A percentile compares a stretch with the other conserved stretches of the same genome.
These are phyloP conservation scores for Magnaporthiopsis incrustans DNA, from an alignment of 2,329 filamentous ascomycete genomes.

Conservation along the genomic window DNA sequence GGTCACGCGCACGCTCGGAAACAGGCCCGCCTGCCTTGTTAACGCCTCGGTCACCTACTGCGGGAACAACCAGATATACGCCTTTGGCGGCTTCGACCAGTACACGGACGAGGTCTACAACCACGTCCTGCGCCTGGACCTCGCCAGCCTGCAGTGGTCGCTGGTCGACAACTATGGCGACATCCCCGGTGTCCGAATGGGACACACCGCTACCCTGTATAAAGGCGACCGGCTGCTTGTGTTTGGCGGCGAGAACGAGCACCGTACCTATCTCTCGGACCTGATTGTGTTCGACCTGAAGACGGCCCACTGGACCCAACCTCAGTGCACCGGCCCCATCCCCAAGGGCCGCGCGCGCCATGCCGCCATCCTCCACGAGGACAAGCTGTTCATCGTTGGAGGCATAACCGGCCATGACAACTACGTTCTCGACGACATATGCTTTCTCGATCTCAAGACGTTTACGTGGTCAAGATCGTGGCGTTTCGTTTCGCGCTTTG, in stretches of 20 bases:
- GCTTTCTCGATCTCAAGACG: constrained; percentile 92
- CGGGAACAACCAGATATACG: constrained; percentile 94
- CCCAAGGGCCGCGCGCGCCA: constrained; percentile 89
- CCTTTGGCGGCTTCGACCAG: constrained; percentile 96
- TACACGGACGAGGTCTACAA: constrained; percentile 99
- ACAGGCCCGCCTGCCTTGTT: constrained; percentile 86
- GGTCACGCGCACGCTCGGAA: constrained; percentile 69
- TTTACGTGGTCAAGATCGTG: constrained; percentile 96
- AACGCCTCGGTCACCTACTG: constrained; percentile 99
- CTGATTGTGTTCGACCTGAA: constrained; percentile 93
- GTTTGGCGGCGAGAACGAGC: constrained; percentile 96
- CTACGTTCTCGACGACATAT: constrained; percentile 89
- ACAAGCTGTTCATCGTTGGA: constrained; percentile 92
- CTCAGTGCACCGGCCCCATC: constrained; percentile 72
- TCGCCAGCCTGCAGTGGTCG: constrained; percentile 85
- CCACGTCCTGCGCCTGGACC: constrained; percentile 83
- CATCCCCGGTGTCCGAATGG: constrained; percentile 95
- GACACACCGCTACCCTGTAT: constrained; percentile 91
- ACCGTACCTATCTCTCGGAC: constrained; percentile 89
- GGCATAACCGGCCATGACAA: constrained; percentile 93
- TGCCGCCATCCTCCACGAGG: constrained; percentile 88
- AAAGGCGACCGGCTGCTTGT: constrained; percentile 92
- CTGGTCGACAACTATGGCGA: constrained; percentile 98
- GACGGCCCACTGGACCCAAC: constrained; percentile 91
- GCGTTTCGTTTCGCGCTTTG: constrained; percentile 91